Base-by-base conservation (phyloP, 371 early-diverging fungal genomes). In the Rhizopus delemar region DNA sequence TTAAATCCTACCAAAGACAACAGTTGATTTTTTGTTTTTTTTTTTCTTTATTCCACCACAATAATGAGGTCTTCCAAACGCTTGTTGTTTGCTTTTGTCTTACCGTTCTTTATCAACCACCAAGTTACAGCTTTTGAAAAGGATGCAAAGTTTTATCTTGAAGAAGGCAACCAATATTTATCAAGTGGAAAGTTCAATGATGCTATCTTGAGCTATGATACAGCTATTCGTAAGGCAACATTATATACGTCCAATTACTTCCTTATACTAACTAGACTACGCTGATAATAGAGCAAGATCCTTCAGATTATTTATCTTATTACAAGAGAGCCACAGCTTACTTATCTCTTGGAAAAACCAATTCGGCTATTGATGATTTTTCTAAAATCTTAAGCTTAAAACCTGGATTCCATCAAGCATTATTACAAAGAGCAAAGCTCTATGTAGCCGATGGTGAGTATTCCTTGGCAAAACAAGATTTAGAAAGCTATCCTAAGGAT, bases 241-340 rank as follows among this genome's bases (percentile, higher is more conserved):
- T 43, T 15, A 13, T 28, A 35, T 12, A 32, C 12, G 48, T 34
- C 15, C 29, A 38, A 8, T 45, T 29, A 7, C 32, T 54, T 39
- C 9, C 28, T 36, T 22, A 22, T 22, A 22, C 22, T 22, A 22
- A 22, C 22, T 22, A 22, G 22, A 2, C 22, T 22, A 22, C 22
- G 22, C 22, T 22, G 5, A 36, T 3, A 46, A 33, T 81, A 78
- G 89, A 77, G 34, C 65, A 70, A 51, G 93, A 94, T 59, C 90
- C 92, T n/a, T 71, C 75, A 43, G 88, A 93, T 75, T 91, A 93
- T 62, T 60, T 90, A 13, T 82, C 88, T 9, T 91, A 89, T 77
- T 95, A 89, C 68, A 88, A 90, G 62, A 84, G 95, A 53, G 96
- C 96, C 0, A 86, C 91, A n/a, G 89, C 92, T 3, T 88, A 91